Conservation (phyloP, 495 filamentous ascomycete genomes). For the Endocarpon pusillum region DNA sequence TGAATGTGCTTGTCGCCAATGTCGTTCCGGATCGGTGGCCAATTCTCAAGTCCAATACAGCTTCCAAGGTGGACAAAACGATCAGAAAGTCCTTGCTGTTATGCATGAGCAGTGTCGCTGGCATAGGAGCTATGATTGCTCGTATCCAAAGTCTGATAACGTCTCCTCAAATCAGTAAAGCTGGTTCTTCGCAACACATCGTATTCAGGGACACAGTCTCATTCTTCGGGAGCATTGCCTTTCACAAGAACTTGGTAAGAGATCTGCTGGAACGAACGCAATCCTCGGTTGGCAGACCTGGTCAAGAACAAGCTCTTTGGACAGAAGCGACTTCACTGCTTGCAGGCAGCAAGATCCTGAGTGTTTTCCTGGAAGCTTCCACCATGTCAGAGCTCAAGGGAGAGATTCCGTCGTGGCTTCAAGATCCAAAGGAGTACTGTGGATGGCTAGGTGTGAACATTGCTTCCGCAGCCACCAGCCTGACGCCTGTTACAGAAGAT, state of each 20-base stretch:
- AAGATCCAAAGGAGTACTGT: constrained; percentile 44
- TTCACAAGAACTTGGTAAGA: constrained; percentile 19
- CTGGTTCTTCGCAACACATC: too few species aligned
- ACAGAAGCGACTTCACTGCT: constrained; percentile 48
- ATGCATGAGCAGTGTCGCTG: constrained; percentile 56
- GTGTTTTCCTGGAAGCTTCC: constrained; percentile 54
- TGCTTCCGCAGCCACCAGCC: constrained; percentile 27
- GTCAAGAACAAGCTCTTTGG: constrained; percentile 13
- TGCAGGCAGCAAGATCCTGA: constrained; percentile 54
- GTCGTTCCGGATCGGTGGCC: constrained; percentile 67
- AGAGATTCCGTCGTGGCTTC: constrained; percentile 51
- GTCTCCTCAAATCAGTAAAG: constrained; percentile 25
- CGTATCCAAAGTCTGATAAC: constrained; percentile 39
- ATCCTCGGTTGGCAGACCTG: background rate
- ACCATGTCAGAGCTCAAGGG: background rate
- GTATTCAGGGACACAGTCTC: too few species aligned
- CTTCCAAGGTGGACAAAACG: constrained; percentile 17
- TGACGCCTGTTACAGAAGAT: constrained; percentile 20
- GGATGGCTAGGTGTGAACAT: constrained; percentile 66
- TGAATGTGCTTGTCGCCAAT: constrained; percentile 48
- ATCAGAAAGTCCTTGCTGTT: constrained; percentile 32
- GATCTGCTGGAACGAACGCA: constrained; percentile 24
- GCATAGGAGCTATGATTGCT: constrained; percentile 49
- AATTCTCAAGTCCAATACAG: constrained; percentile 27
- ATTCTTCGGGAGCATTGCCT: too few species aligned